phyloP scores from a whole-genome alignment of 1,284 basidiomycete species.

The Cryptococcus sp. region DNA sequence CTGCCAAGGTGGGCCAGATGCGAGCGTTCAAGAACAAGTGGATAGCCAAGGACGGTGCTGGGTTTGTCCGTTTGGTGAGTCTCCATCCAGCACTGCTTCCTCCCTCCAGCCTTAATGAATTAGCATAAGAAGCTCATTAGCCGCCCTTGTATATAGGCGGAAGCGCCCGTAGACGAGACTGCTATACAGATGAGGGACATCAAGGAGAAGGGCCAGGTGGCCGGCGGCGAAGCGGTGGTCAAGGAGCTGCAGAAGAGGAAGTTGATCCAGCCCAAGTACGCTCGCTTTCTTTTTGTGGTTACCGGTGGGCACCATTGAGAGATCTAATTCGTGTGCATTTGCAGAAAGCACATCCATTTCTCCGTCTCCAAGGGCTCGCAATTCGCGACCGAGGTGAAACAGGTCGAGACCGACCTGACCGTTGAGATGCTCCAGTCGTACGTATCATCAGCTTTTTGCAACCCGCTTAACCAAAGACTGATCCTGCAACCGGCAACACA shows the following conservation, averaged over 20 bases:
- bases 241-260: conserved; percentile 91
- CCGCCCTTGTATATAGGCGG: conserved; percentile 51
- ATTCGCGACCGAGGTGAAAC: conserved; percentile 90
- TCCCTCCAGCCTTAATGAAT: neutral
- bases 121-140: neutral
- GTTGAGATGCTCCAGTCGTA: conserved; percentile 91
- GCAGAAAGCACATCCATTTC: conserved; percentile 93
- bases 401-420: conserved; percentile 96
- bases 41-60: conserved; percentile 87
- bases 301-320: neutral
- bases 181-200: conserved; percentile 73
- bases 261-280: conserved; percentile 56
- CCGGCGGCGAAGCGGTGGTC: conserved; percentile 70
- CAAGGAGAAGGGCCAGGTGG: conserved; percentile 62
- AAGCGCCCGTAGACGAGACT: conserved; percentile 68
- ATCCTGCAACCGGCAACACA: conserved; percentile 42
- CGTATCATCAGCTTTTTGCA: conserved; percentile 29
- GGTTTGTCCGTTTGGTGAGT: conserved; percentile 79
- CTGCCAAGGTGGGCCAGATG: conserved; percentile 83
- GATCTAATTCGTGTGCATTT: neutral
- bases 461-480: neutral
- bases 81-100: neutral
- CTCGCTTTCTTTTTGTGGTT: neutral
- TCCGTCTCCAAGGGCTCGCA: conserved; percentile 77
- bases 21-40: conserved; percentile 97